Evolutionary conservation across 371 early-diverging fungal genomes (phyloP), one percentile per base, ranked within the genome.

Genomic region (Rhizopus stolonifer): DNA sequence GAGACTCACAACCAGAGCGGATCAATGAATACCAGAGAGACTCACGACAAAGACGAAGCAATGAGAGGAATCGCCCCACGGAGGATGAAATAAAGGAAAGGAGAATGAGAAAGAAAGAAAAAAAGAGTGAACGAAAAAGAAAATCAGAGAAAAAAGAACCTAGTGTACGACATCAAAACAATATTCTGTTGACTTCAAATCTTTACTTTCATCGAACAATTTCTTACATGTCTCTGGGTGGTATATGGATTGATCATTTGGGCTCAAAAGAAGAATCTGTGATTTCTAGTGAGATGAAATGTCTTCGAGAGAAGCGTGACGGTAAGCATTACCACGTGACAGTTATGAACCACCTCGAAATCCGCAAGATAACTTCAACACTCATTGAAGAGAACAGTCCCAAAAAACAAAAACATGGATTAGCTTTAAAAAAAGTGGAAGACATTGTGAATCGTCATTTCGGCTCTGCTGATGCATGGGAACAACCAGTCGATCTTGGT

Each of bases 401-500:
- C 34, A 31, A 34, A 2, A 25, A 33, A 17, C 23, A 31, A 10
- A 11, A 13, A 13, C 52, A 39, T 14, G 26, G 8, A 2, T 6
- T 18, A 1, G 32, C 32, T 2, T 33, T 47, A 13, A 19, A 31
- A 4, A 9, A 10, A 11, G 4, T 40, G 4, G 11, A 21, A 7
- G 2, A 42, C 13, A 3, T 15, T 3, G 17, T 52, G 10, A 9
- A 24, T 2, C 3, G 42, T 17, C 34, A 45, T 15, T 54, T 50
- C 19, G 64, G 64, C 1, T 3, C 1, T 4, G 31, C 36, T 0
- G 19, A 33, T 6, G 11, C 3, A 7, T 65, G 65, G 65, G 32
- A 39, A 17, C 44, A n/a, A 15, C 65, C 65, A 7, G 21, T 56
- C 9, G 65, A 65, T 51, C 50, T 65, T 33, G 65, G 65, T 2